A percentile compares a stretch with the other conserved stretches of the same genome.
Conservation (phyloP, 1,284 basidiomycete species). For the Ceratobasidium sp. region DNA sequence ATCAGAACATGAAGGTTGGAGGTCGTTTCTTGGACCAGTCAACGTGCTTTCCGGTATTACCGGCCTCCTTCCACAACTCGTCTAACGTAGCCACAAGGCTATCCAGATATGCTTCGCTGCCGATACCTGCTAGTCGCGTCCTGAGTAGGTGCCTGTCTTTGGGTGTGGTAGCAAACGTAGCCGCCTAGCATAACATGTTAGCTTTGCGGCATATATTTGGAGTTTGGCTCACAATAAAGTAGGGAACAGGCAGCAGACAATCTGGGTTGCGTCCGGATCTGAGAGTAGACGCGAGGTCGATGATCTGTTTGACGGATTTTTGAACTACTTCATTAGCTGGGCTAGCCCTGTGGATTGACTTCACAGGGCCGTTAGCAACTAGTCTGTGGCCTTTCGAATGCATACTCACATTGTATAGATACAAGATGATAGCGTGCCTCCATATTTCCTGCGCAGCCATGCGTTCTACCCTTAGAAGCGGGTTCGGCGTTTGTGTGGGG, state of each 20-base stretch:
- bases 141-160: conserved; percentile 5
- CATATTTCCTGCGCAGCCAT: conserved; percentile 39
- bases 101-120: background rate
- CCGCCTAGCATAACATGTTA: background rate
- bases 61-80: conserved; percentile 11
- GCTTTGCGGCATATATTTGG: background rate
- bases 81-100: conserved; percentile 4
- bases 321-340: background rate
- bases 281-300: conserved; percentile 19
- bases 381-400: background rate
- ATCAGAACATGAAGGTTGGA: conserved; percentile 33
- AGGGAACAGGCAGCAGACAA: conserved; percentile 32
- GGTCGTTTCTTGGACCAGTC: conserved; percentile 20
- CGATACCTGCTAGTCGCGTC: conserved; percentile 1
- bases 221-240: conserved; percentile 23
- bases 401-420: conserved; percentile 11
- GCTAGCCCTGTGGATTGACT: conserved; percentile 12
- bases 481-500: background rate
- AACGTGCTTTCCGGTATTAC: background rate
- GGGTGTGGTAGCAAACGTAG: conserved; percentile 11
- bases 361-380: background rate
- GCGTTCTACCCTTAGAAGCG: conserved; percentile 18
- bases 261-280: conserved; percentile 21
- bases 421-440: conserved; percentile 24
- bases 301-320: conserved; percentile 35